Evolutionary conservation across 495 filamentous ascomycete genomes (phyloP).

Genomic region (Hypoxylon lienhwacheense): DNA sequence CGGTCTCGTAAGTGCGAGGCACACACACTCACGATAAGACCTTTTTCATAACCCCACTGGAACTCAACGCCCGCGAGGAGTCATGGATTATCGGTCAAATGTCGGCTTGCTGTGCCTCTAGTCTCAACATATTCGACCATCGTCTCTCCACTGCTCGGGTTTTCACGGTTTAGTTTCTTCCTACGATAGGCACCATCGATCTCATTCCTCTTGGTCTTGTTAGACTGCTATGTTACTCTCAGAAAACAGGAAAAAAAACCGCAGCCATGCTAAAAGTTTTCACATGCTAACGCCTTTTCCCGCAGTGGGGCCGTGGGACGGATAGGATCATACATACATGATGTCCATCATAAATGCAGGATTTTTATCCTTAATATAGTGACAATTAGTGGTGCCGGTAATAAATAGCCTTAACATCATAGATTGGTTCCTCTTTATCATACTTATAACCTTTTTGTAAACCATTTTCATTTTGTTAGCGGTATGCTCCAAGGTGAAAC

Average conservation of each 20-base stretch:
- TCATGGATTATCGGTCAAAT: constrained; percentile 33
- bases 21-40: constrained; percentile 10
- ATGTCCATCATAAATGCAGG: constrained; percentile 11
- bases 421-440: not conserved
- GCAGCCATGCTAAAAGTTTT: constrained; percentile 19
- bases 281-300: constrained; percentile 21
- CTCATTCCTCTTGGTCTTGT: too few species aligned
- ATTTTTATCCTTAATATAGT: constrained; percentile 18
- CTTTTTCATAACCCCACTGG: constrained; percentile 22
- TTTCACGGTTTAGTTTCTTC: constrained; percentile 32
- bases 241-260: constrained; percentile 7
- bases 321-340: constrained; percentile 6
- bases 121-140: constrained; percentile 25
- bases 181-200: constrained; percentile 16
- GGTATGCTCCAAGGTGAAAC: constrained; percentile 17
- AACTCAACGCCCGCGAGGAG: constrained; percentile 24
- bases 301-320: constrained; percentile 18
- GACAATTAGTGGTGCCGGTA: constrained; percentile 7
- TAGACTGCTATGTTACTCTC: constrained; percentile 16
- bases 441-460: constrained; percentile 5
- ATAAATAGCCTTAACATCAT: constrained; percentile 3
- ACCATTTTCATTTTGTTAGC: not conserved
- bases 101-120: constrained; percentile 30
- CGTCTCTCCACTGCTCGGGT: constrained; percentile 35
- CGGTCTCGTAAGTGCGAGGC: constrained; percentile 20